These are phyloP conservation scores for Dothideomycetes sp. DNA, from an alignment of 2,329 filamentous ascomycete species.

Conservation along the genomic window DNA sequence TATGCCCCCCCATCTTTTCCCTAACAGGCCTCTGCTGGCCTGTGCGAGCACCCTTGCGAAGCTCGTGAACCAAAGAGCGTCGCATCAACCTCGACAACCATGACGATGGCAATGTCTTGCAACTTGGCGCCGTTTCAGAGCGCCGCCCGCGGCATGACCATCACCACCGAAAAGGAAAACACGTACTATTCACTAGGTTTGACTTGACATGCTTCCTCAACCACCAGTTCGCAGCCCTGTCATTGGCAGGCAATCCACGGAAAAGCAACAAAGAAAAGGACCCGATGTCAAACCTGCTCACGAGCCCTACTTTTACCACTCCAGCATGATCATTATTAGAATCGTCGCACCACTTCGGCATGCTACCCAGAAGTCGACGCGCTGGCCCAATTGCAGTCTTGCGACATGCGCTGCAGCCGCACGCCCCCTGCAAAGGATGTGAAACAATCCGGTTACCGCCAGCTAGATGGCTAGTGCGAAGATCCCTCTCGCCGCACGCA, in stretches of 20 bases:
- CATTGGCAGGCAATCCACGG: not conserved
- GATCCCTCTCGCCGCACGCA: constrained; percentile 7
- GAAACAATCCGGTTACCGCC: constrained; percentile 12
- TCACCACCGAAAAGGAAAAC: too few species aligned
- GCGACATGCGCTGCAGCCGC: constrained; percentile 12
- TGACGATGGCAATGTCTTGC: constrained; percentile 8
- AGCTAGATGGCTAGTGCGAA: constrained; percentile 12
- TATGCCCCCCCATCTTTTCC: constrained; percentile 8
- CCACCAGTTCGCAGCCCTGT: too few species aligned
- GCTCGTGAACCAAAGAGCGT: constrained; percentile 9
- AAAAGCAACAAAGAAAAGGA: not conserved
- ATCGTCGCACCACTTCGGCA: constrained; percentile 7
- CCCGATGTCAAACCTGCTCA: too few species aligned
- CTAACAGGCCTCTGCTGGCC: not conserved
- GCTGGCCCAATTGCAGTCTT: constrained; percentile 11
- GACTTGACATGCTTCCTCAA: too few species aligned
- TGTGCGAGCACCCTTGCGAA: constrained; percentile 7
- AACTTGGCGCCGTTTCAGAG: constrained; percentile 12
- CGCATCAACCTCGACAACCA: not conserved
- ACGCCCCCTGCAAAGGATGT: constrained; percentile 11
- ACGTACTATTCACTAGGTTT: too few species aligned
- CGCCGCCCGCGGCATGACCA: not conserved
- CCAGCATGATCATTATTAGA: too few species aligned
- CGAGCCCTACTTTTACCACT: too few species aligned
- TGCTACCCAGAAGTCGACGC: not conserved